phyloP scores from a whole-genome alignment of 139 green algal genomes.

The Nannochloris sp. region DNA sequence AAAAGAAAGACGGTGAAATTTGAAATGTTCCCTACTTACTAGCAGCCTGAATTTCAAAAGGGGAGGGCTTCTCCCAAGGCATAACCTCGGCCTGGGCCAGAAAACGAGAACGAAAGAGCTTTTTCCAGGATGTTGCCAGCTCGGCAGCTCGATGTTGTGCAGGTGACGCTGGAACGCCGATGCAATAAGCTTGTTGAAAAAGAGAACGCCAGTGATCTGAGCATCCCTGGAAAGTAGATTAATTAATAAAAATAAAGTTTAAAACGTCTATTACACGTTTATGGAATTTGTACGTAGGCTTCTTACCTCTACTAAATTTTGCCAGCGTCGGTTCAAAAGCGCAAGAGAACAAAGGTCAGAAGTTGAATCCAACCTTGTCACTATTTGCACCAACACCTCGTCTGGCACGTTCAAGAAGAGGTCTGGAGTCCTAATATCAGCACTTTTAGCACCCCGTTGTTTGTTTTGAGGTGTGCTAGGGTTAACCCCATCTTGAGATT shows the following conservation, averaged over 20 bases:
- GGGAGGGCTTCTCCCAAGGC: slow-evolving; percentile 35
- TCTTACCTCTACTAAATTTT: background rate
- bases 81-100: slow-evolving; percentile 1
- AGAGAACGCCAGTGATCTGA: background rate
- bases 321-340: background rate
- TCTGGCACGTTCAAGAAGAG: background rate
- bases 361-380: background rate
- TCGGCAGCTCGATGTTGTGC: background rate
- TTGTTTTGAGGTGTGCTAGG: background rate
- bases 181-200: background rate
- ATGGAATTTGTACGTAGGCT: background rate
- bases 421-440: background rate
- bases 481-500: background rate
- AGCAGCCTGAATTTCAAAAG: slow-evolving; percentile 34
- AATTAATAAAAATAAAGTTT: background rate
- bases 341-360: background rate
- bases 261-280: background rate
- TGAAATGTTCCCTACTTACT: slow-evolving; percentile 1
- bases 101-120: slow-evolving; percentile 26
- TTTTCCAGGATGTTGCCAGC: slow-evolving; percentile 32
- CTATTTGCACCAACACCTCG: background rate
- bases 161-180: background rate
- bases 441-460: too few species aligned
- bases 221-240: background rate
- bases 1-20: background rate